Evolutionary conservation across 2,329 filamentous ascomycete species (phyloP), one percentile per base, ranked within the genome.

Genomic region (Endocalyx cinctus): DNA sequence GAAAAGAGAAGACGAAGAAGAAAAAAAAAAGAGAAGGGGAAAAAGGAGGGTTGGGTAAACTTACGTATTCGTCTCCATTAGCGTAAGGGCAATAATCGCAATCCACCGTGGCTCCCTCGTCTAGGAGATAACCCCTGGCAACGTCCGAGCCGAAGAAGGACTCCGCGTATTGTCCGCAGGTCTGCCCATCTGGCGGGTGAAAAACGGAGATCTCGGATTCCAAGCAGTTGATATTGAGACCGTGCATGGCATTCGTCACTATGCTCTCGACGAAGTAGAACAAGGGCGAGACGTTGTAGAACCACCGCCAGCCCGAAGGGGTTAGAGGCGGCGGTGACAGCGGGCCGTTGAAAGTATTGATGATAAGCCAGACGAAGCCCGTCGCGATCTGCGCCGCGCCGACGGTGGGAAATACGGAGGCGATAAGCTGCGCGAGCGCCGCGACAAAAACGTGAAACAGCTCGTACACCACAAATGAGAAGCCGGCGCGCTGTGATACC

Each of bases 71-170:
- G 43, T 82, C 76, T 0, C 81, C 82, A 3, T 58, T 70, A 1
- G 65, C 63, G 39, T 74, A 81, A 39, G 79, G 74, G 43, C 82
- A 87, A 50, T 74, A 82, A 15, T 77, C 71, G 52, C 82, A 86
- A 20, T 72, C 50, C 0, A 73, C 79, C 33, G 72, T 62, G 0
- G 60, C 57, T n/a, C 67, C 70, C 2, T 70, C 68, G 39, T 64
- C 58, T n/a, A n/a, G n/a, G 1, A 86, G 71, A 39, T 83, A 83
- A 0, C 82, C 80, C 13, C 10, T 13, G 11, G 29, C 14, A 3
- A 18, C 16, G n/a, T 30, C 15, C 16, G 34, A 27, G 22, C 13
- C 10, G n/a, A 42, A 27, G 29, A 39, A 42, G 10, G 17, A 19
- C 16, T 27, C 31, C 10, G 34, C 32, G 25, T 40, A 40, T 4